These are phyloP conservation scores for Leishmania lainsoni DNA, from an alignment of 208 protist species.

Conservation along the genomic window DNA sequence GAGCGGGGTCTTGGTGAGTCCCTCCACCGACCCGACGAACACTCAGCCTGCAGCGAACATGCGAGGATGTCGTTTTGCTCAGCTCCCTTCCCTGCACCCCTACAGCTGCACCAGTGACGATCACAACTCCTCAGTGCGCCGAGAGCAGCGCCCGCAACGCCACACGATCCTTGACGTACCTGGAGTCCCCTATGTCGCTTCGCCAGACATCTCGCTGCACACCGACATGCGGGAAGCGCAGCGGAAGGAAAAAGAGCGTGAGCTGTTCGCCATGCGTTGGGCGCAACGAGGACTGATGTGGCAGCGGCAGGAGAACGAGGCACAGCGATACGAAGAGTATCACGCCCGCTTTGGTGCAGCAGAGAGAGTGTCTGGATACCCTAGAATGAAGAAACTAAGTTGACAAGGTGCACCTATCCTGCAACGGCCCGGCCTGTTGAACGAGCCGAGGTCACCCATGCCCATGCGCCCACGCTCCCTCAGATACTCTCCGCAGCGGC, in stretches of 20 bases:
- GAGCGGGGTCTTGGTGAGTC: neutral
- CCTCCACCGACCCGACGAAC: neutral
- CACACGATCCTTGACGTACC: slow-evolving; percentile 29
- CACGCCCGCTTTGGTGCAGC: neutral
- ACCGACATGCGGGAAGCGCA: slow-evolving; percentile 4
- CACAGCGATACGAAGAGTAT: slow-evolving; percentile 21
- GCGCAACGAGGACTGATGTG: slow-evolving; percentile 31
- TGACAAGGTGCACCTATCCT: neutral
- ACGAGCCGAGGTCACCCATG: neutral
- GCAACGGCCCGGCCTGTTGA: neutral
- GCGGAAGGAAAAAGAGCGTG: slow-evolving; percentile 26
- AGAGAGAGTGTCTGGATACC: neutral
- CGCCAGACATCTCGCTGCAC: slow-evolving; percentile 31
- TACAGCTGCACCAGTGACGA: neutral
- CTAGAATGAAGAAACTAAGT: neutral
- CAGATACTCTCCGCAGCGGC: neutral
- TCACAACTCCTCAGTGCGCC: neutral
- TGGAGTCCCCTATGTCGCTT: slow-evolving; percentile 29
- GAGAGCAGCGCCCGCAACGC: slow-evolving; percentile 8
- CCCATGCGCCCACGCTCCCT: neutral
- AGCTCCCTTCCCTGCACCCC: slow-evolving; percentile 6
- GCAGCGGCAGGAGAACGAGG: slow-evolving; percentile 33
- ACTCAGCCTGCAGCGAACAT: neutral
- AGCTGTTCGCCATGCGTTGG: slow-evolving; percentile 26
- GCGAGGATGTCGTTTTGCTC: neutral